Evolutionary conservation across 257 asterid species (phyloP).

Genomic region (Solanum gandarillasii): DNA sequence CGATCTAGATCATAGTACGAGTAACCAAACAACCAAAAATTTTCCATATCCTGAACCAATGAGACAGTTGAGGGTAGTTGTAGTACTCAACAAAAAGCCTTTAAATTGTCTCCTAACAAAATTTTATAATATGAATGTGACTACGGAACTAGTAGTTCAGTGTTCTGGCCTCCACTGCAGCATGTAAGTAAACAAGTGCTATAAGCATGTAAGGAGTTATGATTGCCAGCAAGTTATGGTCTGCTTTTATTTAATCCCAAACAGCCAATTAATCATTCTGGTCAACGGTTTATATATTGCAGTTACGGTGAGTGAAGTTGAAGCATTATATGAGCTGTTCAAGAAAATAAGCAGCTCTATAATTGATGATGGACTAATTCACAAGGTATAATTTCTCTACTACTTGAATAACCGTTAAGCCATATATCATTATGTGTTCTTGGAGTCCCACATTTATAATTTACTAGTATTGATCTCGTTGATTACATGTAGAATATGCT

Average conservation of each 20-base stretch:
- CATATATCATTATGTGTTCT: background rate
- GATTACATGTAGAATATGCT: background rate
- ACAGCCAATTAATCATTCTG: background rate
- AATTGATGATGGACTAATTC: slow-evolving; percentile 75
- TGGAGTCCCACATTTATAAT: background rate
- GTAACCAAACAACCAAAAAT: background rate
- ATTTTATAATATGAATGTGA: background rate
- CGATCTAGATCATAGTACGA: background rate
- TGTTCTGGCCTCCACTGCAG: background rate
- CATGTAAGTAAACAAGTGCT: background rate
- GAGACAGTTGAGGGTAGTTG: background rate
- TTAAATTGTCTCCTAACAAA: background rate
- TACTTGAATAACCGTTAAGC: background rate
- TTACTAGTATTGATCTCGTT: background rate
- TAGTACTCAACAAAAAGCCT: background rate
- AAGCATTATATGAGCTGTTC: slow-evolving; percentile 65
- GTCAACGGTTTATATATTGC: slow-evolving; percentile 5
- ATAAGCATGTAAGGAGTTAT: background rate
- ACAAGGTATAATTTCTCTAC: slow-evolving; percentile 42
- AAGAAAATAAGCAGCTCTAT: slow-evolving; percentile 84
- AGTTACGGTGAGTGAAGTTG: slow-evolving; percentile 88
- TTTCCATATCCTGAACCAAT: background rate
- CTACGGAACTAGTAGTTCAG: background rate
- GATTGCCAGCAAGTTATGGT: background rate
- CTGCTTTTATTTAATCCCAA: background rate